phyloP scores from a whole-genome alignment of 192 early-diverging fungal species.

The Coemansia sp. region DNA sequence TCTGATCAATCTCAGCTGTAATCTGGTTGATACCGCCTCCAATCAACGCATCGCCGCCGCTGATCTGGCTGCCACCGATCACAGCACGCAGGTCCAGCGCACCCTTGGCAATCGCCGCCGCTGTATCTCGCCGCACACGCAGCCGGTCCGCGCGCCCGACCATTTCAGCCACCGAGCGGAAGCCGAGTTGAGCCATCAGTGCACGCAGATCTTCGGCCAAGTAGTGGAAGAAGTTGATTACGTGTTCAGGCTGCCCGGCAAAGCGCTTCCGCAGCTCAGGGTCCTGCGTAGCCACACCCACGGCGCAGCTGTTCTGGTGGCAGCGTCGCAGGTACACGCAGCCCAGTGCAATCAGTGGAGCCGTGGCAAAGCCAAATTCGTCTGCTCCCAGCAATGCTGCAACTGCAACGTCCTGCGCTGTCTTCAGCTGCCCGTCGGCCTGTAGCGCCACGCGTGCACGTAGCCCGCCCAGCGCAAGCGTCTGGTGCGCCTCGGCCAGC shows the following conservation, averaged over 20 bases:
- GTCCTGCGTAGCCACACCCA: conserved; percentile 98
- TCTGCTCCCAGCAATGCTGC: conserved; percentile 97
- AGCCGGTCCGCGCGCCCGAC: conserved; percentile 90
- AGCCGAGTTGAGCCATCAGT: conserved; percentile 93
- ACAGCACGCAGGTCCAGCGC: conserved; percentile 82
- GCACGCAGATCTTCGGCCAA: conserved; percentile 89
- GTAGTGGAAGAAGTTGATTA: conserved; percentile 98
- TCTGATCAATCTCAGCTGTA: too few species aligned
- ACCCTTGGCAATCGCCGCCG: conserved; percentile 65
- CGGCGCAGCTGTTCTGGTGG: conserved; percentile 92
- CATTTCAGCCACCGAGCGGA: conserved; percentile 93
- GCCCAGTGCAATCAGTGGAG: conserved; percentile 95
- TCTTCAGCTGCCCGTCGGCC: conserved; percentile 98
- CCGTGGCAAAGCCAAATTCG: conserved; percentile 98
- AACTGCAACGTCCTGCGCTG: conserved; percentile 94
- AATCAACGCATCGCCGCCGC: conserved; percentile 73
- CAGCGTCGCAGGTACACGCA: conserved; percentile 95
- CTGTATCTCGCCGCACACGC: conserved; percentile 68
- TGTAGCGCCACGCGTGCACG: conserved; percentile 95
- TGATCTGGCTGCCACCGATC: conserved; percentile 59
- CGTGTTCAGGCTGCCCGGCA: conserved; percentile 91
- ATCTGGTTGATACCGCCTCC: too few species aligned
- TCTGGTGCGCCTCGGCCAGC: conserved; percentile 98
- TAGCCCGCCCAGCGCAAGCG: conserved; percentile 93
- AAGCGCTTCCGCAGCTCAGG: conserved; percentile 91